Conservation (phyloP, 2,329 filamentous ascomycete genomes). For the Xylariaceae sp. region DNA sequence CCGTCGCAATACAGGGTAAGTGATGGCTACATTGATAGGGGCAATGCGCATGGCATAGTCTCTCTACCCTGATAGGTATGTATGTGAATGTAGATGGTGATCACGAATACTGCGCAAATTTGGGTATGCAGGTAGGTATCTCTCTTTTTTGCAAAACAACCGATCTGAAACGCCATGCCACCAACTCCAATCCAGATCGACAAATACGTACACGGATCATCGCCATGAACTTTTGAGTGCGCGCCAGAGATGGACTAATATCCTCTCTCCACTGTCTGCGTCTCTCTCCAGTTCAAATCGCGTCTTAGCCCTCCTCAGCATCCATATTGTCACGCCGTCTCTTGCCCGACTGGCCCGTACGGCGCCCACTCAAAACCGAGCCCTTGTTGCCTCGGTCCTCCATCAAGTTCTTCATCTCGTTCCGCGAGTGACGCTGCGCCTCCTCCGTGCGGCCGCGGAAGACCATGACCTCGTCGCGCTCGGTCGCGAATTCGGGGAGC, state of each 20-base stretch:
- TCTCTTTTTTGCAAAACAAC: background rate
- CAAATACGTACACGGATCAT: background rate
- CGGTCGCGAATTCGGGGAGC: conserved; percentile 60
- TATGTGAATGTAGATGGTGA: background rate
- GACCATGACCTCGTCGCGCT: conserved; percentile 81
- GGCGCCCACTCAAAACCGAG: conserved; percentile 40
- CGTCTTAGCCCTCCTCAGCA: conserved; percentile 59
- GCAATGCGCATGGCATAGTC: no score
- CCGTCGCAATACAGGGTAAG: no score
- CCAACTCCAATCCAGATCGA: background rate
- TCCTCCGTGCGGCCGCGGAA: conserved; percentile 74
- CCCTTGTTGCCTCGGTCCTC: conserved; percentile 61
- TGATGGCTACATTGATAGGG: no score
- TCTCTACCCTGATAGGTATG: no score
- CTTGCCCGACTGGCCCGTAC: conserved; percentile 38
- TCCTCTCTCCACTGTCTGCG: no score
- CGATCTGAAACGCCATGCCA: conserved; percentile 1
- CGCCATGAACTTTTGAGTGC: background rate
- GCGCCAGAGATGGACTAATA: no score
- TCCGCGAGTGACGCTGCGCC: conserved; percentile 72
- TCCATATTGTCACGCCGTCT: conserved; percentile 61
- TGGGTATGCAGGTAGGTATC: background rate
- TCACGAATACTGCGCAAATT: background rate
- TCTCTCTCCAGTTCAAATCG: background rate
- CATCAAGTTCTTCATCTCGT: conserved; percentile 74